Evolutionary conservation across 2,329 filamentous ascomycete species (phyloP), one percentile per base, ranked within the genome.

Genomic region (Phialocephala sp.): DNA sequence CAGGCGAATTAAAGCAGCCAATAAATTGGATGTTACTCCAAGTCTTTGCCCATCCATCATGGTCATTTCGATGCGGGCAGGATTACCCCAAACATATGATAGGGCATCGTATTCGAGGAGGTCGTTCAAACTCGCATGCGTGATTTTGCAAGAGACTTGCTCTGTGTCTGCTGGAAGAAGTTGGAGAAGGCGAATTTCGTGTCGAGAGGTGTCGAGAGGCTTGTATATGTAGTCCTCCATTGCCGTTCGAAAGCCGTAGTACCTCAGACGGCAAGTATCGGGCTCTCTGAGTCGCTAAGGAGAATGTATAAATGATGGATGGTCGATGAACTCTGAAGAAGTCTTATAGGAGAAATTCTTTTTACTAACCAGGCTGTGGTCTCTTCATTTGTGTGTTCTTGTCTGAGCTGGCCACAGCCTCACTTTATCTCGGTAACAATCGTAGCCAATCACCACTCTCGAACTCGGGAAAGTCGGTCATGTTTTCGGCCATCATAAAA

Each of bases 61-160:
- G 37, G 11, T 41, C 37, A 8, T 41, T 18, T 41, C 15, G 37
- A 18, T 2, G 9, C 9, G 37, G 11, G 37, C 11, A 41, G 57
- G 11, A 12, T 52, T 14, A 22, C 45, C 45, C 45, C 45, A 52
- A 11, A 52, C 45, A 52, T 52, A 52, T 22, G 45, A 52, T 22
- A 52, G 45, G 9, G n/a, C 45, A 52, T 52, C 45, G n/a, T 59
- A 59, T 32, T 9, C 36, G 36, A 20, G 57, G 41, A 20, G n/a
- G 11, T 37, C 57, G 35, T 41, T 8, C 15, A 41, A 41, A 41
- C 11, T 12, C 37, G 37, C 15, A 12, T 41, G 37, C 15, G 15
- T 41, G 9, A 41, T 41, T 41, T 41, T 41, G 37, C 15, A 41
- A 41, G 37, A 41, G 37, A 41, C 15, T 41, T 12, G 37, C 37